Conservation (phyloP, 2,329 filamentous ascomycete genomes). For the Botrytis squamosa region DNA sequence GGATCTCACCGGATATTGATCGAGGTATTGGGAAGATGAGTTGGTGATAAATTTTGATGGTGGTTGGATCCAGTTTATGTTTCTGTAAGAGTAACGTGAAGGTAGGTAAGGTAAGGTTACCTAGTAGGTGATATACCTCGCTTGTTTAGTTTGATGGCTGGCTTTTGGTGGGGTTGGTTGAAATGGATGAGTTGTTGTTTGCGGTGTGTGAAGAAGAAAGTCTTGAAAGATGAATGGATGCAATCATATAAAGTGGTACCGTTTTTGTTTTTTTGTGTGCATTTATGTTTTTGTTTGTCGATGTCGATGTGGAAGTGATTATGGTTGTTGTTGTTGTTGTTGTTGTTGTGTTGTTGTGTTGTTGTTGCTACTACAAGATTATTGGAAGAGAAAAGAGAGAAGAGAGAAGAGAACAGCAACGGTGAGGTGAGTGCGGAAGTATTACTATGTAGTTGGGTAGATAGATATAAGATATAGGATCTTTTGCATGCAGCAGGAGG, state of each 20-base stretch:
- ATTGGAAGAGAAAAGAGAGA: neutral
- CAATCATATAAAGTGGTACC: slow-evolving; percentile 14
- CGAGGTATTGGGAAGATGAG: neutral
- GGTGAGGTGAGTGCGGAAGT: neutral
- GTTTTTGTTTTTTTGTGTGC: neutral
- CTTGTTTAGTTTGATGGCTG: slow-evolving; percentile 17
- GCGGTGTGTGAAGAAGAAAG: slow-evolving; percentile 13
- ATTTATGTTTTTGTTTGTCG: neutral
- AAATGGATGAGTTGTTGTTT: slow-evolving; percentile 20
- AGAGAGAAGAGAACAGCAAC: neutral
- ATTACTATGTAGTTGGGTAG: neutral
- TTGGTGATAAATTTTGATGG: slow-evolving; percentile 16
- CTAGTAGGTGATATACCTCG: slow-evolving; percentile 4
- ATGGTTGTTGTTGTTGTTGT: neutral
- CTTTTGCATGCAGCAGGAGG: neutral
- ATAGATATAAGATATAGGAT: neutral
- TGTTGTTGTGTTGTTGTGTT: neutral
- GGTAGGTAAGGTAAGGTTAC: neutral
- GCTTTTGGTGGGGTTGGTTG: slow-evolving; percentile 19
- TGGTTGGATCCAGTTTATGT: slow-evolving; percentile 5
- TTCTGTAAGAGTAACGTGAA: slow-evolving; percentile 5
- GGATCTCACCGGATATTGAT: neutral
- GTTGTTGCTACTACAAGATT: neutral
- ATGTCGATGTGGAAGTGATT: neutral
- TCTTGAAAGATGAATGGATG: slow-evolving; percentile 2